Base-by-base conservation (phyloP, 129 eudicot genomes). In the Centrapalus pauciflorus region DNA sequence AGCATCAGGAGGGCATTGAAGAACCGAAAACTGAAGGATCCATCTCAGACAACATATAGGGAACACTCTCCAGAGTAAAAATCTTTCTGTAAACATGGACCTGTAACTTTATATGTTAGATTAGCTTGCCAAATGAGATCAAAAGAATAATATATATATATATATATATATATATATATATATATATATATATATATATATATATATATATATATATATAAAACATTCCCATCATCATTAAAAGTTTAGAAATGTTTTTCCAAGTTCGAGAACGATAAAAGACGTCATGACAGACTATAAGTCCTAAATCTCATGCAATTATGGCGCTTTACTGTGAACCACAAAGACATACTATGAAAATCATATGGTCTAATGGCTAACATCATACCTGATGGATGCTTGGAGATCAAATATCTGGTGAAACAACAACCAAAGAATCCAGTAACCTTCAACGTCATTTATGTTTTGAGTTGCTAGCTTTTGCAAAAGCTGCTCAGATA, bases 21-120 rank as follows among this genome's bases (percentile, higher is more conserved):
- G 86, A 75, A 93, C 84, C 29, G 98, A 89, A 83, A 93, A 93
- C 49, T 93, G 96, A 64, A 93, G 84, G 37, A 93, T 86, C 96
- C 96, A 93, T 71, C 84, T 88, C 63, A 93, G 70, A 78, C 96
- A 93, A 82, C 96, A 49, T 20, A 80, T 50, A 20, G 96, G 98
- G 75, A 93, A 93, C 75, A 85, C 89, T 84, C 88, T 93, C 96
- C 95, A 86, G 26, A 93, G 84, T 43, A 93, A 78, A 84, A 93
- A 82, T 66, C 79, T 84, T 52, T 93, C 98, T n/a, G 64, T 61
- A 72, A 93, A 93, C 82, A 83, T 78, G 63, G 85, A 80, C 84
- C 92, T 91, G 85, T 45, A 72, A 46, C 25, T 14, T 19, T 14
- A 52, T 23, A 19, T 46, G 17, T 59, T 45, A 45, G 0, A 23